Conservation (phyloP, 805 yeast species). For the Metschnikowia henanensis region DNA sequence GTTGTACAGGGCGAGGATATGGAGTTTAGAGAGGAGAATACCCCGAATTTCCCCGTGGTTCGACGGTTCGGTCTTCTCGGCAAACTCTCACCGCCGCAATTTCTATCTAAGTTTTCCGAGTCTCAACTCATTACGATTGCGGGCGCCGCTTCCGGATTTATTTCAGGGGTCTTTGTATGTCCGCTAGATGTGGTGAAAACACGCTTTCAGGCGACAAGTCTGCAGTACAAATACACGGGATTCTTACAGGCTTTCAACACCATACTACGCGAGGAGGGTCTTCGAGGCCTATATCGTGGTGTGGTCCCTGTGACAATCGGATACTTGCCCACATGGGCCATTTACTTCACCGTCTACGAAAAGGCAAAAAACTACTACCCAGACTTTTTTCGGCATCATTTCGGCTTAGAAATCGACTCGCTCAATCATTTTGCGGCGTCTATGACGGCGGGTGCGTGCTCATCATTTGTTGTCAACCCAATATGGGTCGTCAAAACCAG, state of each 20-base stretch:
- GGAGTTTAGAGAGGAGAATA: conserved; percentile 28
- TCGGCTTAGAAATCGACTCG: conserved; percentile 25
- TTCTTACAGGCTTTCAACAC: conserved; percentile 61
- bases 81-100: conserved; percentile 21
- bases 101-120: conserved; percentile 31
- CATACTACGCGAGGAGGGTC: conserved; percentile 76
- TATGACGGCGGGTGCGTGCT: conserved; percentile 82
- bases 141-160: conserved; percentile 93
- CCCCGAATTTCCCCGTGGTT: conserved; percentile 22
- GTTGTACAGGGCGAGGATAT: conserved; percentile 38
- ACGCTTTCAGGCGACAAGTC: conserved; percentile 89
- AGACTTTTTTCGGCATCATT: conserved; percentile 27
- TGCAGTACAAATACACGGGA: conserved; percentile 50
- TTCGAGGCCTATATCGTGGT: conserved; percentile 84
- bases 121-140: conserved; percentile 72
- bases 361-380: conserved; percentile 62
- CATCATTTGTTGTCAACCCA: conserved; percentile 87
- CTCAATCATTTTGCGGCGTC: conserved; percentile 58
- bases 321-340: conserved; percentile 97
- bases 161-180: conserved; percentile 88
- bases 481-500: conserved; percentile 98
- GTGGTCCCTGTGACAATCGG: conserved; percentile 91
- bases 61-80: conserved; percentile 23
- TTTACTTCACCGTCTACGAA: conserved; percentile 90
- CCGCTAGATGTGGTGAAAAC: conserved; percentile 97